Conservation (phyloP, 2,329 filamentous ascomycete genomes). For the Hymenoscyphus fructigenus region DNA sequence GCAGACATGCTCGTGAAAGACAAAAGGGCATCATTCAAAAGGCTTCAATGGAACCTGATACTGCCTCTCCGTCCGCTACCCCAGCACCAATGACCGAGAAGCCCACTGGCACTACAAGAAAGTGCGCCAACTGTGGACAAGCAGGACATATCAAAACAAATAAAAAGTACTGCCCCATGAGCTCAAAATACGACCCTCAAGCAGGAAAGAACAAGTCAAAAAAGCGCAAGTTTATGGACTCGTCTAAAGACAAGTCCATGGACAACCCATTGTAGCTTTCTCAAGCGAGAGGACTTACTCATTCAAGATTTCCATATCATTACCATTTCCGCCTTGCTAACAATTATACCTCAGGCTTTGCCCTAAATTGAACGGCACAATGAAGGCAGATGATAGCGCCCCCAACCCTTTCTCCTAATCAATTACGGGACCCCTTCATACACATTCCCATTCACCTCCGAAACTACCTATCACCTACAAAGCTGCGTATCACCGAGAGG, state of each 20-base stretch:
- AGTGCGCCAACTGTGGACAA: constrained; percentile 96
- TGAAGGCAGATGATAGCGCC: constrained; percentile 59
- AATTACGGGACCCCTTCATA: constrained; percentile 11
- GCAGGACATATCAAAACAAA: constrained; percentile 99
- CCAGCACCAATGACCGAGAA: constrained; percentile 50
- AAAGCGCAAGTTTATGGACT: no score
- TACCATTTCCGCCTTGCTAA: constrained; percentile 16
- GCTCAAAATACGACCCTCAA: background rate
- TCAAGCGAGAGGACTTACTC: background rate
- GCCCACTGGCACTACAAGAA: constrained; percentile 70
- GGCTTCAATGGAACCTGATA: constrained; percentile 28
- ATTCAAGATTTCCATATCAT: background rate
- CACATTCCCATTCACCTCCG: background rate
- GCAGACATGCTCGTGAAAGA: constrained; percentile 85
- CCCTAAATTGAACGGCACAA: constrained; percentile 81
- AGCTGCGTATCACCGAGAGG: background rate
- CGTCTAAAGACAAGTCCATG: background rate
- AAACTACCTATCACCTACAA: background rate
- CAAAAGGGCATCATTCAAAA: constrained; percentile 62
- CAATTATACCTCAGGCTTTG: constrained; percentile 61
- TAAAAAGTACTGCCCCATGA: constrained; percentile 69
- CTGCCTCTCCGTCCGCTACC: constrained; percentile 44
- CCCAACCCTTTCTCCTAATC: constrained; percentile 42
- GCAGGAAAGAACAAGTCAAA: no score
- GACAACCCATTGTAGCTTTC: background rate